A percentile compares a stretch with the other conserved stretches of the same genome.
Evolutionary conservation across 805 yeast genomes (phyloP).

Genomic region (Pichia rugopelliculosa): DNA sequence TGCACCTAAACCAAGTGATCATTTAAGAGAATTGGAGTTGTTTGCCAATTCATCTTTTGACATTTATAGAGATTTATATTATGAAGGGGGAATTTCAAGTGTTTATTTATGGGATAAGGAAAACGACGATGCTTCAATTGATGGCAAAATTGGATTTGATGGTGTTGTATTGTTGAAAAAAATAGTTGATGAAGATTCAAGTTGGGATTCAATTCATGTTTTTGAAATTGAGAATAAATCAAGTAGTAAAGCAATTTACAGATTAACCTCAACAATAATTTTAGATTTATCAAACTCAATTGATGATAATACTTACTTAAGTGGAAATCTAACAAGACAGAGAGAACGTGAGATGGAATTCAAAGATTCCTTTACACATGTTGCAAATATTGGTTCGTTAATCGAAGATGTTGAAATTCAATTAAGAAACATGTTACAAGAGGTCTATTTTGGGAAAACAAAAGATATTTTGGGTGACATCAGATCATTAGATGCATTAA

Average conservation of each 20-base stretch:
- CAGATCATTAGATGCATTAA: constrained; percentile 36
- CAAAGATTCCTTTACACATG: constrained; percentile 55
- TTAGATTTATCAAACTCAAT: constrained; percentile 46
- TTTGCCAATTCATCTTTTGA: constrained; percentile 88
- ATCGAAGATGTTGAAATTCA: constrained; percentile 86
- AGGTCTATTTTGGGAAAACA: constrained; percentile 92
- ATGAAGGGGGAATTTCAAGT: constrained; percentile 88
- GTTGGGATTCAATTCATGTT: constrained; percentile 94
- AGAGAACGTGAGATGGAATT: constrained; percentile 46
- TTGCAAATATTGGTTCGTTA: constrained; percentile 76
- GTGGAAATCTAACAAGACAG: constrained; percentile 87
- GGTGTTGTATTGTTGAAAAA: constrained; percentile 88
- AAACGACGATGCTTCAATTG: constrained; percentile 39
- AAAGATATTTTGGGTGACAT: constrained; percentile 76
- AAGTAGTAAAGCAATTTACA: constrained; percentile 43
- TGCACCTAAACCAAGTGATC: constrained; percentile 65
- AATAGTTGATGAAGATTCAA: constrained; percentile 40
- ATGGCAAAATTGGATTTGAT: constrained; percentile 65
- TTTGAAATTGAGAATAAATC: constrained; percentile 56
- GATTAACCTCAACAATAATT: constrained; percentile 81
- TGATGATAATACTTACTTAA: constrained; percentile 37
- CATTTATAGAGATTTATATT: constrained; percentile 85
- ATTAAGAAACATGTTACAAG: constrained; percentile 80
- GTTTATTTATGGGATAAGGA: constrained; percentile 89
- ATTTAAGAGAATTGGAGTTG: constrained; percentile 65